phyloP scores from a whole-genome alignment of 495 filamentous ascomycete species.

The Penicillium angulare region DNA sequence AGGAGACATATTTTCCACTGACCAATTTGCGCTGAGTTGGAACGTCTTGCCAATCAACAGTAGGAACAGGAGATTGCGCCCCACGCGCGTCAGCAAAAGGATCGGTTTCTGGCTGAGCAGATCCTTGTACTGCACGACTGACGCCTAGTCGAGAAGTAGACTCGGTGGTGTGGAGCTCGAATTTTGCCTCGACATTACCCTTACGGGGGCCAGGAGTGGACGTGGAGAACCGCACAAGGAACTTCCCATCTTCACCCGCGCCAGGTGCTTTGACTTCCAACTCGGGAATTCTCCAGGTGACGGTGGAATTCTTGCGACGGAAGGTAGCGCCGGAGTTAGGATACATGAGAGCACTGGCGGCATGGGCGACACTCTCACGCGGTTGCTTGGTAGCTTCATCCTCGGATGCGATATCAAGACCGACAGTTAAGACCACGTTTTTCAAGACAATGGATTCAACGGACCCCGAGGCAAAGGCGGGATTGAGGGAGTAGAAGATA shows the following conservation, averaged over 20 bases:
- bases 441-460: conserved; percentile 59
- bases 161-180: conserved; percentile 64
- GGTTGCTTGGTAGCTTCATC: conserved; percentile 43
- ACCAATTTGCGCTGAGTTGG: conserved; percentile 68
- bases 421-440: conserved; percentile 79
- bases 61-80: conserved; percentile 31
- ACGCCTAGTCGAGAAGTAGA: conserved; percentile 63
- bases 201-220: conserved; percentile 73
- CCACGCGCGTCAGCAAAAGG: conserved; percentile 64
- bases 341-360: conserved; percentile 46
- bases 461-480: conserved; percentile 51
- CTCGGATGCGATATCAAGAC: conserved; percentile 59
- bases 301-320: conserved; percentile 79
- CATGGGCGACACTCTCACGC: conserved; percentile 40
- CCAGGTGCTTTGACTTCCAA: conserved; percentile 51
- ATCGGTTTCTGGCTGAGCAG: conserved; percentile 46
- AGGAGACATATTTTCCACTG: conserved; percentile 69
- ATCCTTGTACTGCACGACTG: conserved; percentile 29
- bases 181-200: conserved; percentile 75
- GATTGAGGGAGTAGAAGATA: conserved; percentile 83
- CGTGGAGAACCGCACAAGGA: conserved; percentile 76
- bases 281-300: conserved; percentile 89
- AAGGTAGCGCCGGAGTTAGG: conserved; percentile 60
- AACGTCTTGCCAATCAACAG: conserved; percentile 73
- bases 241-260: conserved; percentile 54